phyloP scores from a whole-genome alignment of 2,329 filamentous ascomycete species.

The Colletotrichum neosansevieriae region DNA sequence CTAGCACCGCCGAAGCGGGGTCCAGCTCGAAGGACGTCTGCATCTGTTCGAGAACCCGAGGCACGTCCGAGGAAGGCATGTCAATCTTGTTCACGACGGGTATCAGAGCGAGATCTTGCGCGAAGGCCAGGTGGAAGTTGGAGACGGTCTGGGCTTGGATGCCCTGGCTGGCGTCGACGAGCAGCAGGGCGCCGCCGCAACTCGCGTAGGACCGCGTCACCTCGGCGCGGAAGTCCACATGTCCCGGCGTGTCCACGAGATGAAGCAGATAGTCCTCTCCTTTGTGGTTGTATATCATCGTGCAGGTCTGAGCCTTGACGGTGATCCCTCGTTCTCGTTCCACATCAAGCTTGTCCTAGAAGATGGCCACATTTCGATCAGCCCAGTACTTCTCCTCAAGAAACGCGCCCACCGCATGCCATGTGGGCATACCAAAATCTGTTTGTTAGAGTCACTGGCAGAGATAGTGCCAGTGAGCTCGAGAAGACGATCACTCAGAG shows the following conservation, averaged over 20 bases:
- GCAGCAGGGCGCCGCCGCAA: conserved; percentile 89
- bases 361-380: conserved; percentile 10
- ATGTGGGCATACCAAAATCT: conserved; percentile 73
- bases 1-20: conserved; percentile 74
- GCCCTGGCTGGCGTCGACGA: conserved; percentile 96
- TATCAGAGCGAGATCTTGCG: conserved; percentile 86
- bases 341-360: conserved; percentile 89
- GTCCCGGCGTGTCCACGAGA: conserved; percentile 95
- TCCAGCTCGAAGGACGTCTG: conserved; percentile 89
- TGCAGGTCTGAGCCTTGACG: conserved; percentile 98
- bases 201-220: conserved; percentile 96
- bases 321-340: conserved; percentile 94
- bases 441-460: conserved; percentile 84
- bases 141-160: conserved; percentile 98
- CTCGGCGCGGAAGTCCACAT: conserved; percentile 97
- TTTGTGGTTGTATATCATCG: conserved; percentile 92
- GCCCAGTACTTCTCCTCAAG: background rate
- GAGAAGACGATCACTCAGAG: conserved; percentile 89
- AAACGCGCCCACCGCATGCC: background rate
- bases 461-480: conserved; percentile 95
- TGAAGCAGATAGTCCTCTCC: conserved; percentile 93
- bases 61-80: conserved; percentile 88
- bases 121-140: conserved; percentile 98
- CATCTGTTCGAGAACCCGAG: conserved; percentile 88
- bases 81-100: conserved; percentile 98